These are phyloP conservation scores for Sugiyamaella pinicola DNA, from an alignment of 1,139 yeast species.

Conservation along the genomic window DNA sequence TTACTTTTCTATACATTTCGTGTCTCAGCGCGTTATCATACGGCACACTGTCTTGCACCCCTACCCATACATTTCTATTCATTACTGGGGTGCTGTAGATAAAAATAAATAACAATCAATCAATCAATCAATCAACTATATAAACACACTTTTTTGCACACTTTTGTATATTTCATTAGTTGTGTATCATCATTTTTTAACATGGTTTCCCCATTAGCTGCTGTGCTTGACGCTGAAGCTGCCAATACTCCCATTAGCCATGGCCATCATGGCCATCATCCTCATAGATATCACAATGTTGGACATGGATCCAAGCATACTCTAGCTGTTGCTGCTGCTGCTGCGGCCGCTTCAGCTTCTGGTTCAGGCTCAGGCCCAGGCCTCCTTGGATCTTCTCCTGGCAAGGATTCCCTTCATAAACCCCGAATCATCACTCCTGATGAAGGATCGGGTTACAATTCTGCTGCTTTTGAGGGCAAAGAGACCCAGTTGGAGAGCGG, in stretches of 20 bases:
- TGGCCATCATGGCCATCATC: constrained; percentile 2
- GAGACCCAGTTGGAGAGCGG: constrained; percentile 72
- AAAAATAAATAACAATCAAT: constrained; percentile 2
- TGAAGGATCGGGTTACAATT: constrained; percentile 60
- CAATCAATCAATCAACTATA: not conserved
- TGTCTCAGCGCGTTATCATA: not conserved
- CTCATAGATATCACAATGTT: constrained; percentile 6
- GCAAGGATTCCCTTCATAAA: constrained; percentile 2
- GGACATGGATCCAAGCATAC: constrained; percentile 11
- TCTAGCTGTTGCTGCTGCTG: constrained; percentile 8
- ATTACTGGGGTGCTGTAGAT: not conserved
- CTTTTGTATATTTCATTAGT: not conserved
- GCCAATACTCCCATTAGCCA: constrained; percentile 11
- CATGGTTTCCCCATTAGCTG: constrained; percentile 19
- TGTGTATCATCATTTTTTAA: not conserved
- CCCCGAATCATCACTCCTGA: constrained; percentile 30
- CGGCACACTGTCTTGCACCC: not conserved
- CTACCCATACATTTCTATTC: not conserved
- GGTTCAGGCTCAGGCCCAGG: too few species aligned
- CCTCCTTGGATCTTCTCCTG: not conserved
- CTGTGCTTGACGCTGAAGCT: constrained; percentile 11
- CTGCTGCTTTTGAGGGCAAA: constrained; percentile 77
- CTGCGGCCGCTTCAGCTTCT: constrained; percentile 2
- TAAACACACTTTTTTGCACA: not conserved
- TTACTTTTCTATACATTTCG: not conserved